Evolutionary conservation across 2,329 filamentous ascomycete genomes (phyloP).

Genomic region (Thelonectria discophora): DNA sequence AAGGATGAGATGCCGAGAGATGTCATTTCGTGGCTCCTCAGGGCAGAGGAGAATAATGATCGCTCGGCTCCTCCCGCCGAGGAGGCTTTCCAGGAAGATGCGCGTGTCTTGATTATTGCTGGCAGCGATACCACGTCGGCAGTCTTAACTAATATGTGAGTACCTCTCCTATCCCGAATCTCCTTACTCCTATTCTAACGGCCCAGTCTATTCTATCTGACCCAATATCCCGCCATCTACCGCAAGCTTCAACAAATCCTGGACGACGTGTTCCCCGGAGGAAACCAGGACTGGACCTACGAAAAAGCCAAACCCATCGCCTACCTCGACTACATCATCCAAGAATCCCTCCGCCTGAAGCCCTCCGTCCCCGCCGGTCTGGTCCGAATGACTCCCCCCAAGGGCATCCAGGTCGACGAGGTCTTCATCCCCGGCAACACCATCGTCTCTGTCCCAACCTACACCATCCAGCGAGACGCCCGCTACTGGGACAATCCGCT

Average conservation of each 20-base stretch:
- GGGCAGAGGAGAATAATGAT: slow-evolving; percentile 14
- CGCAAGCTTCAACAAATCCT: neutral
- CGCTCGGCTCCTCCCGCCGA: slow-evolving; percentile 16
- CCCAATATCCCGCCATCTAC: neutral
- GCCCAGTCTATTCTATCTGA: neutral
- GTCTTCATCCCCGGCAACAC: slow-evolving; percentile 49
- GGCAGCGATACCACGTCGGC: neutral
- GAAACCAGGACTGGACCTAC: neutral
- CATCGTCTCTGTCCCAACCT: slow-evolving; percentile 40
- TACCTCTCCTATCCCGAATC: neutral
- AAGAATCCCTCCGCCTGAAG: slow-evolving; percentile 50
- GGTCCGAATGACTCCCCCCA: slow-evolving; percentile 47
- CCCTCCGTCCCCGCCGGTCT: slow-evolving; percentile 47
- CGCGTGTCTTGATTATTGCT: slow-evolving; percentile 2
- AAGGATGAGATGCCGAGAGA: neutral
- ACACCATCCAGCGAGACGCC: slow-evolving; percentile 25
- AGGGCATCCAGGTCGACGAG: slow-evolving; percentile 47
- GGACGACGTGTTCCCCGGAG: neutral
- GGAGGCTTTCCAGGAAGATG: neutral
- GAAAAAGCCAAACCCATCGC: neutral
- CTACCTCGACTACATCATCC: slow-evolving; percentile 36
- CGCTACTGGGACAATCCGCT: neutral
- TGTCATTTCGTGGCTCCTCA: slow-evolving; percentile 15
- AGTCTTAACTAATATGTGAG: neutral
- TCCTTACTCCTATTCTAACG: too few relatives aligned